Percentiles rank a stretch among this genome's conserved stretches.
phyloP scores from a whole-genome alignment of 2,329 filamentous ascomycete species.

The Dactylonectria macrodidyma region DNA sequence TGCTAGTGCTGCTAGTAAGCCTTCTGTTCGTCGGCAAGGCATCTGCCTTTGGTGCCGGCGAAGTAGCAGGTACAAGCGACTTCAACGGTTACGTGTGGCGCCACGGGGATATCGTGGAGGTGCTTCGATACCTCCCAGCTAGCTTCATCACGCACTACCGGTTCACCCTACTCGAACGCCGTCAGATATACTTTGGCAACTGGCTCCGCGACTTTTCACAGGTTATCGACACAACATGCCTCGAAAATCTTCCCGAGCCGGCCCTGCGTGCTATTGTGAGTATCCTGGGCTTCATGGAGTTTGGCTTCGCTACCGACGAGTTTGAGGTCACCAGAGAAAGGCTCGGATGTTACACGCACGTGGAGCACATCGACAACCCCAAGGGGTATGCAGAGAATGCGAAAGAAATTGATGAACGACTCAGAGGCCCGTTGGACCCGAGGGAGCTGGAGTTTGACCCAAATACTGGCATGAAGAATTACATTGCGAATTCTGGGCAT shows the following conservation, averaged over 20 bases:
- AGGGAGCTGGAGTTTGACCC: slow-evolving; percentile 77
- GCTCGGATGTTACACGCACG: slow-evolving; percentile 82
- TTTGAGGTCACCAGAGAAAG: slow-evolving; percentile 86
- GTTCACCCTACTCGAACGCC: slow-evolving; percentile 56
- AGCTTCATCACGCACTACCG: slow-evolving; percentile 56
- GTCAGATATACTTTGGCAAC: slow-evolving; percentile 56
- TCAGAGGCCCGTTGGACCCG: slow-evolving; percentile 56
- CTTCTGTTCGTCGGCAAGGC: slow-evolving; percentile 49
- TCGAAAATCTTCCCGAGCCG: slow-evolving; percentile 50
- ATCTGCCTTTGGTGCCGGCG: slow-evolving; percentile 57
- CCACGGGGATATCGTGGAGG: slow-evolving; percentile 58
- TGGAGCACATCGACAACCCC: slow-evolving; percentile 80
- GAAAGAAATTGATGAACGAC: slow-evolving; percentile 77
- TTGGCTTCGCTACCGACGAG: slow-evolving; percentile 81
- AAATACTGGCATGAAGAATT: slow-evolving; percentile 93
- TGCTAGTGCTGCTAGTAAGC: slow-evolving; percentile 39
- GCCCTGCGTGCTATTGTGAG: slow-evolving; percentile 50
- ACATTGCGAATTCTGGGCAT: slow-evolving; percentile 84
- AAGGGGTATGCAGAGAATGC: slow-evolving; percentile 83
- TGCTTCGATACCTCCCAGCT: slow-evolving; percentile 54
- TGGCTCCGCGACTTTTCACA: slow-evolving; percentile 82
- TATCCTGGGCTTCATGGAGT: slow-evolving; percentile 50
- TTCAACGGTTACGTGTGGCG: slow-evolving; percentile 60
- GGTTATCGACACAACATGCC: slow-evolving; percentile 74
- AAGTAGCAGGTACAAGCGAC: slow-evolving; percentile 54